Evolutionary conservation across 1,139 yeast species (phyloP).

Genomic region (Pichia sp.): DNA sequence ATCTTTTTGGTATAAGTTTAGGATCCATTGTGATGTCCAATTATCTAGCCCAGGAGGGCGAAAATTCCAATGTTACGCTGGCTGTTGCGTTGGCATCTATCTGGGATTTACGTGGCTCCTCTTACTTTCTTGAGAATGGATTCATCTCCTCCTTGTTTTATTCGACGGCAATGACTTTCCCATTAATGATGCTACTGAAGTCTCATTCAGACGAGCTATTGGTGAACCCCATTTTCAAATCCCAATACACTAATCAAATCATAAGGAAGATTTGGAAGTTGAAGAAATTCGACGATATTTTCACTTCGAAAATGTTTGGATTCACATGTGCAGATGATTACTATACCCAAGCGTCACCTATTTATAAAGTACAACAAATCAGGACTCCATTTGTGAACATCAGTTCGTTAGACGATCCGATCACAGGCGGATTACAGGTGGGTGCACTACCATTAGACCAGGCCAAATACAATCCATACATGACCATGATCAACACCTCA

Average conservation of each 20-base stretch:
- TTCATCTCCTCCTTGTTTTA: slow-evolving; percentile 61
- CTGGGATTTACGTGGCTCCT: slow-evolving; percentile 72
- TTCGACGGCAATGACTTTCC: slow-evolving; percentile 60
- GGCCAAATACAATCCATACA: slow-evolving; percentile 61
- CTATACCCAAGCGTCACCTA: slow-evolving; percentile 66
- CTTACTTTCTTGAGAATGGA: slow-evolving; percentile 45
- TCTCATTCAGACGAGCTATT: slow-evolving; percentile 57
- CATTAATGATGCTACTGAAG: slow-evolving; percentile 56
- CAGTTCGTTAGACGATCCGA: slow-evolving; percentile 79
- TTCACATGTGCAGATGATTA: slow-evolving; percentile 67
- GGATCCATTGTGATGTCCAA: slow-evolving; percentile 82
- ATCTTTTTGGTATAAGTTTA: slow-evolving; percentile 76
- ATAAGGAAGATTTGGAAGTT: slow-evolving; percentile 30
- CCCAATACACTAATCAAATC: slow-evolving; percentile 20
- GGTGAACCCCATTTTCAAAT: slow-evolving; percentile 35
- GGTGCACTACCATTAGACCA: slow-evolving; percentile 62
- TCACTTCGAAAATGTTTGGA: slow-evolving; percentile 74
- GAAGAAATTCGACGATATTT: slow-evolving; percentile 61
- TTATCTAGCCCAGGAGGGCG: slow-evolving; percentile 71
- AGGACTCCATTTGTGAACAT: slow-evolving; percentile 65
- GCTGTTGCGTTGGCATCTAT: slow-evolving; percentile 72
- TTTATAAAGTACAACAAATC: slow-evolving; percentile 49
- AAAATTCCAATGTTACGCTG: slow-evolving; percentile 50
- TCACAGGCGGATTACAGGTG: slow-evolving; percentile 46
- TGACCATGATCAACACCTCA: slow-evolving; percentile 61